Evolutionary conservation across 306 rosid genomes (phyloP), one percentile per base, ranked within the genome.

Genomic region (Castanea crenata): DNA sequence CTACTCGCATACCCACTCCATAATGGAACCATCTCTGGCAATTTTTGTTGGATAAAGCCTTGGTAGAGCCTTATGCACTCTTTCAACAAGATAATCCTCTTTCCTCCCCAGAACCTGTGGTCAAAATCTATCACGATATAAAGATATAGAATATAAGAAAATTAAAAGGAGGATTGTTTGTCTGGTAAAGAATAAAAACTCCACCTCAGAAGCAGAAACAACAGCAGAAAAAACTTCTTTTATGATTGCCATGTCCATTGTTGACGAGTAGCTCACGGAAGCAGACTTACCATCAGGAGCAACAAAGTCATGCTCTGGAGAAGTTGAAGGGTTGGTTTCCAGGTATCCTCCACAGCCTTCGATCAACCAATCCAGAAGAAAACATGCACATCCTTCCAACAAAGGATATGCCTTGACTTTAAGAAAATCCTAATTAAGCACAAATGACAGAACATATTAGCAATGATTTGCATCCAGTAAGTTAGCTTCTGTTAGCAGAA

Each of bases 301-400:
- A 57, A 80, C 75, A 73, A 92, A 92, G 83, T 57, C 62, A 79
- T 92, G 97, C 64, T 92, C 97, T 6, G 97, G 97, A 67, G 97
- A 92, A 76, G 97, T 92, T 69, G 97, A 92, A 35, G 97, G 97
- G 65, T 92, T 92, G 15, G 97, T 92, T 86, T 92, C 88, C 15
- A 90, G 83, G 80, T 69, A 89, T 79, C 89, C 95, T 31, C 85
- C 88, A 31, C 14, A 81, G 82, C 88, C 97, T 76, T 92, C 89
- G 34, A 89, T 87, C 90, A 92, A 80, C 95, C 97, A 92, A 84
- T 87, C 88, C 88, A 92, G 81, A 82, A 92, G 84, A 87, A 92
- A 90, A 58, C 79, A 90, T 5, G 84, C 78, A 74, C 97, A 92
- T 74, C 93, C 92, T 87, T 90, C 94, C 85, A 92, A 76, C 79